Percentiles rank a stretch among this genome's conserved stretches.
These are phyloP conservation scores for Kodamaea alishanica DNA, from an alignment of 1,139 yeast genomes.

Conservation along the genomic window DNA sequence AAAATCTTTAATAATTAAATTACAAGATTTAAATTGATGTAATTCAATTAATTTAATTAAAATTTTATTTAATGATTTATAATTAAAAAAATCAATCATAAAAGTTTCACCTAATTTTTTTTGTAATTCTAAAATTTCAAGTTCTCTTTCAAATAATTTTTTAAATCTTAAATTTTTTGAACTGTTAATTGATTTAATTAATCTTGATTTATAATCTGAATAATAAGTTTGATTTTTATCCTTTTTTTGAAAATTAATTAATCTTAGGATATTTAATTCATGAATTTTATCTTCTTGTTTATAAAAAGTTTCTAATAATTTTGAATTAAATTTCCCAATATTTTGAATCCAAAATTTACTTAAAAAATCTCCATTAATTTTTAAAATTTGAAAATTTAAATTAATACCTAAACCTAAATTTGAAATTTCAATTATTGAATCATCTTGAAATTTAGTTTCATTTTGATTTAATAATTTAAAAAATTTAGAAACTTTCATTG, in stretches of 20 bases:
- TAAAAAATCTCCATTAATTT: constrained; percentile 39
- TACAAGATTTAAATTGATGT: constrained; percentile 58
- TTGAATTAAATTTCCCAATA: constrained; percentile 25
- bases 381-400: constrained; percentile 17
- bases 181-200: constrained; percentile 22
- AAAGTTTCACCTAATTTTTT: constrained; percentile 52
- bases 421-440: constrained; percentile 13
- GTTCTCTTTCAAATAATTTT: constrained; percentile 46
- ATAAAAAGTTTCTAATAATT: constrained; percentile 28
- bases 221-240: constrained; percentile 17
- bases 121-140: constrained; percentile 50
- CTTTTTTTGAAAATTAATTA: constrained; percentile 16
- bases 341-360: constrained; percentile 40
- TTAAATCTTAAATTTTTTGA: constrained; percentile 20
- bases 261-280: constrained; percentile 22
- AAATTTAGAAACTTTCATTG: constrained; percentile 37
- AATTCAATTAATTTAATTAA: constrained; percentile 50
- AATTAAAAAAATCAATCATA: constrained; percentile 49
- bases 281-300: constrained; percentile 32
- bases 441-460: constrained; percentile 25
- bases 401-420: constrained; percentile 9
- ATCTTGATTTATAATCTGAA: constrained; percentile 24
- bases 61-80: constrained; percentile 53
- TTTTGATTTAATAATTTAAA: constrained; percentile 41
- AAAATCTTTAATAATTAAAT: constrained; percentile 56